Percentiles rank a stretch among this genome's conserved stretches.
Evolutionary conservation across 2,329 filamentous ascomycete species (phyloP).

Genomic region (Trichoderma sp.): DNA sequence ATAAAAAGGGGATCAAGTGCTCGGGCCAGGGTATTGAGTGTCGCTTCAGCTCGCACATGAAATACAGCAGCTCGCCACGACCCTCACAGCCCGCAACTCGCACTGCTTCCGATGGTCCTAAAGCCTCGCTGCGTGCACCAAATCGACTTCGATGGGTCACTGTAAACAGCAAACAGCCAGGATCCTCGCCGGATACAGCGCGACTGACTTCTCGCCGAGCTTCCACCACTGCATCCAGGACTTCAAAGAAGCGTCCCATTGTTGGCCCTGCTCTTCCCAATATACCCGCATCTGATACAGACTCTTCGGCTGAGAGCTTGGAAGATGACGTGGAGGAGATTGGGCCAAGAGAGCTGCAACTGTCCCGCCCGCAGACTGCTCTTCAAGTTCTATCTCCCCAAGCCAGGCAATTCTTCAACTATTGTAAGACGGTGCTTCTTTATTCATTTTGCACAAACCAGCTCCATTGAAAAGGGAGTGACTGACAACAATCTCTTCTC

Average conservation of each 20-base stretch:
- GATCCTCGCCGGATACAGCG: slow-evolving; percentile 2
- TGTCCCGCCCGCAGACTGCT: background rate
- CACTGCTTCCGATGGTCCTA: background rate
- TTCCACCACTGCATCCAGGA: background rate
- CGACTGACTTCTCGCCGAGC: background rate
- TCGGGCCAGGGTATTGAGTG: slow-evolving; percentile 19
- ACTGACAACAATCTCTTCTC: background rate
- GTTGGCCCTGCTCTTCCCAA: background rate
- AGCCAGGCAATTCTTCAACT: slow-evolving; percentile 8
- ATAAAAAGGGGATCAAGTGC: slow-evolving; percentile 20
- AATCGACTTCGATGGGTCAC: slow-evolving; percentile 11
- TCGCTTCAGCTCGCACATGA: slow-evolving; percentile 20
- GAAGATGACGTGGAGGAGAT: slow-evolving; percentile 12
- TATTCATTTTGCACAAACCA: background rate
- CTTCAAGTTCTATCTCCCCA: slow-evolving; percentile 13
- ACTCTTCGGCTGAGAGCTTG: background rate
- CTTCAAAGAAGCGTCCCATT: background rate
- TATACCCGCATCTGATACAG: background rate
- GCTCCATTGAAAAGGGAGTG: too few species aligned
- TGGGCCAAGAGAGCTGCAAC: background rate
- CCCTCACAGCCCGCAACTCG: background rate
- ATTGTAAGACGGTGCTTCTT: background rate
- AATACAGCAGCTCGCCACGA: background rate
- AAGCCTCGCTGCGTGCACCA: background rate
- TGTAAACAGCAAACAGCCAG: slow-evolving; percentile 12